These are phyloP conservation scores for Aristolochia californica DNA, from an alignment of 164 flowering plant species.

Conservation along the genomic window DNA sequence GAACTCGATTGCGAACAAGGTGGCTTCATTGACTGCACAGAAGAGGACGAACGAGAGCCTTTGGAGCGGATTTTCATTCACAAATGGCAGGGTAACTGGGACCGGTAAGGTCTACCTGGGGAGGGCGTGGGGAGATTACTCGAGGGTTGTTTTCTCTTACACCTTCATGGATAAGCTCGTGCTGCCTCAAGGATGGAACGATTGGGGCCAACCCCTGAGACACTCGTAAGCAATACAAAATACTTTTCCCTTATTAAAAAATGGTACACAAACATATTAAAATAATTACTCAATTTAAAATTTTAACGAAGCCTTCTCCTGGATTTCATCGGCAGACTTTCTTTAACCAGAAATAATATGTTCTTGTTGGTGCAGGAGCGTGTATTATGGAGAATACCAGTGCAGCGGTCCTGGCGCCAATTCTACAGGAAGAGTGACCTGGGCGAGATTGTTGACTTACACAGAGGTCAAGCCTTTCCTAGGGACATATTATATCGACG, in stretches of 20 bases:
- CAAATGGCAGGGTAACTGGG: conserved; percentile 41
- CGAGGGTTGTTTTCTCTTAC: conserved; percentile 63
- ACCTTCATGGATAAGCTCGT: conserved; percentile 55
- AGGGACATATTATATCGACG: conserved; percentile 58
- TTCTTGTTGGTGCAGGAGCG: conserved; percentile 31
- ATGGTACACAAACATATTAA: too few relatives aligned
- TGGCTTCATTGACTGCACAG: conserved; percentile 64
- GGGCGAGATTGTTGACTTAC: conserved; percentile 50
- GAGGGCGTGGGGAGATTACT: conserved; percentile 76
- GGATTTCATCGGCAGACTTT: too few relatives aligned
- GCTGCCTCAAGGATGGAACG: conserved; percentile 64
- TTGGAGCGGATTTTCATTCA: conserved; percentile 66
- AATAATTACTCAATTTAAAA: too few relatives aligned
- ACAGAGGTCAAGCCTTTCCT: conserved; percentile 62
- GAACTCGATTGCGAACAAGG: conserved; percentile 50
- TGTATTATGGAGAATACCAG: conserved; percentile 80
- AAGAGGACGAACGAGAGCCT: conserved; percentile 27
- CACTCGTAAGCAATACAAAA: conserved; percentile 29
- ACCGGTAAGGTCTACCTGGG: conserved; percentile 54
- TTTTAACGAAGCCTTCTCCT: too few relatives aligned
- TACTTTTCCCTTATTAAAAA: too few relatives aligned
- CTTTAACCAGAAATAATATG: too few relatives aligned
- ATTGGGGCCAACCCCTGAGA: conserved; percentile 46
- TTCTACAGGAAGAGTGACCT: conserved; percentile 42
- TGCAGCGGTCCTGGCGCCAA: conserved; percentile 75